Evolutionary conservation across 768 basidiomycete species (phyloP).

Genomic region (Hericium erinaceus): DNA sequence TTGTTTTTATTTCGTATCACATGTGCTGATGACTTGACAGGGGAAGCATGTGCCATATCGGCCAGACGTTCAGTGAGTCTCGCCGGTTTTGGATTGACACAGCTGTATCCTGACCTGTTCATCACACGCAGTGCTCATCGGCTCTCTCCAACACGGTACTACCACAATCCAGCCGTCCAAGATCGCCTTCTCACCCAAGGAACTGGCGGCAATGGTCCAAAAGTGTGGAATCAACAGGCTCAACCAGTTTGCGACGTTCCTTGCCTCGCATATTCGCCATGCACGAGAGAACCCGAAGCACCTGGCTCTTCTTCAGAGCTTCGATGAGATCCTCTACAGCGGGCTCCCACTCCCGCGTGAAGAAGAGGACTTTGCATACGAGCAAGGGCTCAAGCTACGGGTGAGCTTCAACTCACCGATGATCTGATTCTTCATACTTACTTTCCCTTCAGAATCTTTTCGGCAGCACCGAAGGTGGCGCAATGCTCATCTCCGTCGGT

Average conservation of each 20-base stretch:
- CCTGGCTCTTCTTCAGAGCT: slow-evolving; percentile 40
- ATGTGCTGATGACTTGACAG: slow-evolving; percentile 34
- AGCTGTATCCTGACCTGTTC: slow-evolving; percentile 18
- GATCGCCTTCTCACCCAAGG: slow-evolving; percentile 55
- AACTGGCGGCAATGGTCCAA: slow-evolving; percentile 63
- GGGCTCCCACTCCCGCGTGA: slow-evolving; percentile 58
- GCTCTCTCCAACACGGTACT: slow-evolving; percentile 60
- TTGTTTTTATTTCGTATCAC: slow-evolving; percentile 16
- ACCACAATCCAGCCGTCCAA: slow-evolving; percentile 65
- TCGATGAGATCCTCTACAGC: slow-evolving; percentile 58
- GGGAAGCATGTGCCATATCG: slow-evolving; percentile 82
- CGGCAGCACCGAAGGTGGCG: slow-evolving; percentile 75
- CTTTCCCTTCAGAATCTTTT: slow-evolving; percentile 52
- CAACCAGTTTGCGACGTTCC: slow-evolving; percentile 66
- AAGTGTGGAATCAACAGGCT: slow-evolving; percentile 63
- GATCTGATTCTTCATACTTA: slow-evolving; percentile 10
- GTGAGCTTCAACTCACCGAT: slow-evolving; percentile 27
- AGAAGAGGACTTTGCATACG: slow-evolving; percentile 63
- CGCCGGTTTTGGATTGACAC: slow-evolving; percentile 5
- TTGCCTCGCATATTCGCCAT: slow-evolving; percentile 52
- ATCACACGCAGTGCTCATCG: slow-evolving; percentile 49
- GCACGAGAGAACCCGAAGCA: slow-evolving; percentile 53
- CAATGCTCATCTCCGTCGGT: slow-evolving; percentile 54
- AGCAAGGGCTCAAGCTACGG: slow-evolving; percentile 52
- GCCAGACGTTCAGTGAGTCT: slow-evolving; percentile 60